Evolutionary conservation across 225 moss, liverwort and hornwort species (phyloP).

Genomic region (Polytrichum commune): DNA sequence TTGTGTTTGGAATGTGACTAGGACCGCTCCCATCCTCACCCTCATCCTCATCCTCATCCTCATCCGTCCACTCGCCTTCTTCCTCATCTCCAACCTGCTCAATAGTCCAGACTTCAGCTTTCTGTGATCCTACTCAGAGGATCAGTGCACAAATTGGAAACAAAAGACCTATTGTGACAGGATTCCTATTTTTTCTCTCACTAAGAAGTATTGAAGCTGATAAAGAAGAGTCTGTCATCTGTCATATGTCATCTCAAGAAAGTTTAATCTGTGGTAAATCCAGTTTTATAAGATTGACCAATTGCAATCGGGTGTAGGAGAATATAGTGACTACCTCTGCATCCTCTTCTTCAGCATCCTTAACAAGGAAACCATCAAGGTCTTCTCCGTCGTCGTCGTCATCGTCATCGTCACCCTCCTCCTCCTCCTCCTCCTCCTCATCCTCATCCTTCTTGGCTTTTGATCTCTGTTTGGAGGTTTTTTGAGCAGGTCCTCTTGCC

Average conservation of each 20-base stretch:
- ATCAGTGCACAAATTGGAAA: not conserved
- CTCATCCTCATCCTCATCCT: not conserved
- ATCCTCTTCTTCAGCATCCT: constrained; percentile 34
- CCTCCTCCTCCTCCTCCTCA: too few relatives aligned
- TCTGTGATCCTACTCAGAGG: not conserved
- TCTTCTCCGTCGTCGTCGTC: constrained; percentile 24
- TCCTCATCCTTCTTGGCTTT: constrained; percentile 12
- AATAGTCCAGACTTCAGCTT: not conserved
- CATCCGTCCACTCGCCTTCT: constrained; percentile 20
- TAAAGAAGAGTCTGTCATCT: not conserved
- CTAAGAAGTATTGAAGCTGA: not conserved
- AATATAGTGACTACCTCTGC: constrained; percentile 20
- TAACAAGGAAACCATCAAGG: constrained; percentile 33
- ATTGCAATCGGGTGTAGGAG: not conserved
- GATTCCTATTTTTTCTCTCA: not conserved
- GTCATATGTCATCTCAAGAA: not conserved
- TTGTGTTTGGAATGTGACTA: constrained; percentile 1
- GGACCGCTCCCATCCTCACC: constrained; percentile 2
- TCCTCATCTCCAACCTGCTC: constrained; percentile 38
- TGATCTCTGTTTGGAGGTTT: constrained; percentile 8
- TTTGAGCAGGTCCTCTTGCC: not conserved
- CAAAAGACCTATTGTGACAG: too few relatives aligned
- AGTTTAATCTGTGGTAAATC: not conserved
- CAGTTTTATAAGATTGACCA: not conserved
- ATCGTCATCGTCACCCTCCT: constrained; percentile 2